Conservation (phyloP, 441 rosid genomes). For the Macaranga tanarius region DNA sequence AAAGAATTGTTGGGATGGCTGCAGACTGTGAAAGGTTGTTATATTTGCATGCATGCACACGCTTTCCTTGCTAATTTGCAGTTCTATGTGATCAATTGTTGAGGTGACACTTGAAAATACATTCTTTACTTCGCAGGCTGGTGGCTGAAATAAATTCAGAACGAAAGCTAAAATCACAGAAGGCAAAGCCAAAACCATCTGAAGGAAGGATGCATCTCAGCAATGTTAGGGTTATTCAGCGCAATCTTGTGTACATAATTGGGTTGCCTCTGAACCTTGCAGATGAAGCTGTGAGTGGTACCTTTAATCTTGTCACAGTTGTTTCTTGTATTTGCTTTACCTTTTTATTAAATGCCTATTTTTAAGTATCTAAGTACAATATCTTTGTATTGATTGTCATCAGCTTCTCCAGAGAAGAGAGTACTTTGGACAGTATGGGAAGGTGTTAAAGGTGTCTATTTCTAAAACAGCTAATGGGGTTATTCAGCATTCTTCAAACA, state of each 20-base stretch:
- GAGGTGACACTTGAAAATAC: background rate
- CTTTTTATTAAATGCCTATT: background rate
- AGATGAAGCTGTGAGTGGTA: conserved; percentile 35
- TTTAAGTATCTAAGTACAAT: background rate
- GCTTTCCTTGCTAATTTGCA: conserved; percentile 9
- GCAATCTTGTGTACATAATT: conserved; percentile 45
- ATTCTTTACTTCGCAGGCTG: conserved; percentile 26
- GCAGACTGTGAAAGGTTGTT: conserved; percentile 43
- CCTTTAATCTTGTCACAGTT: background rate
- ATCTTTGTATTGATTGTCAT: conserved; percentile 6
- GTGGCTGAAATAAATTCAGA: conserved; percentile 41
- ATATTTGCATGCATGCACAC: background rate
- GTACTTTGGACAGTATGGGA: conserved; percentile 81
- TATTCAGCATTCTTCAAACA: conserved; percentile 65
- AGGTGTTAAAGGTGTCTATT: conserved; percentile 72
- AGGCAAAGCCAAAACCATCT: conserved; percentile 35
- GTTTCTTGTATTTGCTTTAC: background rate
- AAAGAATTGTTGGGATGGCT: conserved; percentile 46
- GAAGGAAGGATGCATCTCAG: conserved; percentile 45
- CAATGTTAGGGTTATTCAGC: conserved; percentile 45
- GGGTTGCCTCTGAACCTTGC: conserved; percentile 41
- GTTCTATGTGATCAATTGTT: conserved; percentile 8
- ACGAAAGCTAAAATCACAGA: conserved; percentile 39
- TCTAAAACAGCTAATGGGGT: conserved; percentile 63
- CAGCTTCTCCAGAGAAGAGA: conserved; percentile 65